Conservation (phyloP, 495 filamentous ascomycete species). For the Penicillium lividum region DNA sequence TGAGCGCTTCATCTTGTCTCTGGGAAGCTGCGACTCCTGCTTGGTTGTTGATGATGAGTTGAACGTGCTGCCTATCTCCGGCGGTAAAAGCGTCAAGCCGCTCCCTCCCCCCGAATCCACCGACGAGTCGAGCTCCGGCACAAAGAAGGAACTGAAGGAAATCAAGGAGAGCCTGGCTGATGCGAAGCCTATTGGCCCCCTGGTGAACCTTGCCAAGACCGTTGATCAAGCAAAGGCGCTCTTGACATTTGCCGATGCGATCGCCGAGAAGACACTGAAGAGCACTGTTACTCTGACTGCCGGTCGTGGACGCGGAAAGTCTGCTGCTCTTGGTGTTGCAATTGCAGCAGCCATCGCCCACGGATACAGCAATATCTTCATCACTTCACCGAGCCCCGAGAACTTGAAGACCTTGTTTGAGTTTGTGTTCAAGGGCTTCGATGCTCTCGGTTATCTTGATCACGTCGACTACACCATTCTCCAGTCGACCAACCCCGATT, state of each 20-base stretch:
- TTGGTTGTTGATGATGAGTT: conserved; percentile 97
- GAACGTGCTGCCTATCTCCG: conserved; percentile 96
- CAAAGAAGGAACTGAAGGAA: conserved; percentile 75
- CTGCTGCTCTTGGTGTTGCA: conserved; percentile 89
- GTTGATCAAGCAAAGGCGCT: conserved; percentile 95
- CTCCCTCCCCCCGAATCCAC: conserved; percentile 69
- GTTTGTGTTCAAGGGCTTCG: conserved; percentile 98
- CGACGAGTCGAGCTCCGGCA: conserved; percentile 62
- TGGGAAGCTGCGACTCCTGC: conserved; percentile 92
- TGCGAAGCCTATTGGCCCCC: conserved; percentile 78
- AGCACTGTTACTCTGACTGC: conserved; percentile 94
- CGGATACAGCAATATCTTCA: conserved; percentile 99
- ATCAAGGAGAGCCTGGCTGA: conserved; percentile 88
- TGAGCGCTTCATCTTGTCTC: conserved; percentile 92
- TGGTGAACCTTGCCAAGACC: conserved; percentile 82
- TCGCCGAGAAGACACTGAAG: conserved; percentile 91
- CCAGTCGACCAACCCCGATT: conserved; percentile 96
- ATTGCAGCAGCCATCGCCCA: conserved; percentile 93
- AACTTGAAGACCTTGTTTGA: conserved; percentile 98
- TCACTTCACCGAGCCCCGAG: conserved; percentile 96
- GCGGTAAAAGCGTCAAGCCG: conserved; percentile 86
- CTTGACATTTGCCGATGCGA: conserved; percentile 92
- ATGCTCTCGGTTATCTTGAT: conserved; percentile 88
- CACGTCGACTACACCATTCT: conserved; percentile 98
- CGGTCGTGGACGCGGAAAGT: conserved; percentile 94